phyloP scores from a whole-genome alignment of 129 eudicot genomes.

The Flaveria robusta region DNA sequence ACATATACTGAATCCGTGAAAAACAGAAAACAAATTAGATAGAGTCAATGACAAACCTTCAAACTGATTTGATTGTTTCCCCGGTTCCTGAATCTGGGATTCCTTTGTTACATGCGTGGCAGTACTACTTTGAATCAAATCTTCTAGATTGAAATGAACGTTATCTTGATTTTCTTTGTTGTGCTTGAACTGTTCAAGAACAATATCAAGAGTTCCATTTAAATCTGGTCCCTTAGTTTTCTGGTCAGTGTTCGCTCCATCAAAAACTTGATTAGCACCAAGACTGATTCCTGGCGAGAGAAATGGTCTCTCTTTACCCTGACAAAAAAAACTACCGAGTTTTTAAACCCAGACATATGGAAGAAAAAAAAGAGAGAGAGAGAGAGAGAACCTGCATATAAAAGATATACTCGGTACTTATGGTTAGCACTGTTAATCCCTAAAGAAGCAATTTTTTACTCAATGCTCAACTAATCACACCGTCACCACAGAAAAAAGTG shows the following conservation, averaged over 20 bases:
- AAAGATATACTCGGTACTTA: background rate
- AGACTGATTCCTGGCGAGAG: constrained; percentile 37
- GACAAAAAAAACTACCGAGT: constrained; percentile 20
- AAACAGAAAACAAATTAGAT: background rate
- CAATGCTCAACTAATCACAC: constrained; percentile 9
- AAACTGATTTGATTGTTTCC: constrained; percentile 33
- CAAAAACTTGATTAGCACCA: constrained; percentile 16
- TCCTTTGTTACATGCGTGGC: constrained; percentile 22
- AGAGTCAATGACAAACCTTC: constrained; percentile 41
- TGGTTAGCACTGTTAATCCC: background rate
- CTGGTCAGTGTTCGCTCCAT: constrained; percentile 22
- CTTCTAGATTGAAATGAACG: constrained; percentile 18
- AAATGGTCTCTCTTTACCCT: constrained; percentile 62
- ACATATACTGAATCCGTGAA: background rate
- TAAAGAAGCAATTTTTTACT: background rate
- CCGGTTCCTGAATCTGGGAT: constrained; percentile 32
- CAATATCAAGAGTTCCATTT: constrained; percentile 40
- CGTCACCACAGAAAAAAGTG: background rate
- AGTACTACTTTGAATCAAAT: constrained; percentile 24
- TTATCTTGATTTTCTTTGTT: constrained; percentile 22
- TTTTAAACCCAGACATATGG: background rate
- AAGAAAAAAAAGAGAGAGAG: background rate
- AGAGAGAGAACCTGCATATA: too few species aligned
- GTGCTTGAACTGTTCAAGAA: constrained; percentile 52
- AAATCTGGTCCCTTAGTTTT: constrained; percentile 36